These are phyloP conservation scores for Epithele typhae DNA, from an alignment of 768 basidiomycete genomes.

Conservation along the genomic window DNA sequence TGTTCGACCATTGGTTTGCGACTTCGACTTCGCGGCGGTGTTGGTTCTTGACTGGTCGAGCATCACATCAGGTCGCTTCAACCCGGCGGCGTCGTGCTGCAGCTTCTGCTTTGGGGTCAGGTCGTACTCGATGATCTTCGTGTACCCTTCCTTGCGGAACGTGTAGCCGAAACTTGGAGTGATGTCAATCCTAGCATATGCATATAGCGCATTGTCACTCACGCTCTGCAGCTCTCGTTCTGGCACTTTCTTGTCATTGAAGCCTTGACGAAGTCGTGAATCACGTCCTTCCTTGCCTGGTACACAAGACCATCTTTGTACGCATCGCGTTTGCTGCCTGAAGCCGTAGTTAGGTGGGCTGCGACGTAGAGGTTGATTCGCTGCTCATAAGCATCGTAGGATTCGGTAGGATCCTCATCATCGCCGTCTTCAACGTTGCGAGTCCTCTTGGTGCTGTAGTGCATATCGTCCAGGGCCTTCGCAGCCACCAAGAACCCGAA, in stretches of 20 bases:
- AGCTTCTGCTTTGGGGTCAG: constrained; percentile 75
- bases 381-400: constrained; percentile 53
- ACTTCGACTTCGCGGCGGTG: neutral
- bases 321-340: constrained; percentile 64
- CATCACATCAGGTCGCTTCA: constrained; percentile 77
- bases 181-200: constrained; percentile 4
- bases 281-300: constrained; percentile 78
- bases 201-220: constrained; percentile 10
- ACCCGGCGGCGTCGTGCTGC: constrained; percentile 42
- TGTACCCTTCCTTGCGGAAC: constrained; percentile 90
- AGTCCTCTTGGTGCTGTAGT: constrained; percentile 35
- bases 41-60: constrained; percentile 35
- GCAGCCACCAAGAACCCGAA: constrained; percentile 85
- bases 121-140: constrained; percentile 93
- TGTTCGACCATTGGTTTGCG: neutral
- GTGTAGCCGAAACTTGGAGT: constrained; percentile 66
- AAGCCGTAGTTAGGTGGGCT: constrained; percentile 38
- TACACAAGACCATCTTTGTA: constrained; percentile 90
- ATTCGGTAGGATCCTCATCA: constrained; percentile 49
- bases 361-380: constrained; percentile 65
- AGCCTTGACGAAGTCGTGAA: constrained; percentile 74
- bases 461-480: constrained; percentile 66
- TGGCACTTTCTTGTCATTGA: constrained; percentile 71
- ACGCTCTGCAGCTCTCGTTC: constrained; percentile 77
- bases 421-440: constrained; percentile 41